Percentiles rank a stretch among this genome's conserved stretches.
phyloP scores from a whole-genome alignment of 2,329 filamentous ascomycete genomes.

The Fusarium newnesense region DNA sequence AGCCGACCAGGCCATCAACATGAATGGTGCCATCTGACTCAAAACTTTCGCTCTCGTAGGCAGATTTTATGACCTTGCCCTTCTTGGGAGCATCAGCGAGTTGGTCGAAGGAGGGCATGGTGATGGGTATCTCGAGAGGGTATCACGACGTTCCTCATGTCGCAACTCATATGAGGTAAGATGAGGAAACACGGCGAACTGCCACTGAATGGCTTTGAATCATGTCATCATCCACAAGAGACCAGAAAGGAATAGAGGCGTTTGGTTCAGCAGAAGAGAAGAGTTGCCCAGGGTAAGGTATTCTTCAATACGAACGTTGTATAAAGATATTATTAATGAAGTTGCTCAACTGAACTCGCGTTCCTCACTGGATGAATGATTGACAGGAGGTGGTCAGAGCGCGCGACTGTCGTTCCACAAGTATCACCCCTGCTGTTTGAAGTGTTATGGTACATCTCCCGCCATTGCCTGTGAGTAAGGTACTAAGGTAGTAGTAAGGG shows the following conservation, averaged over 20 bases:
- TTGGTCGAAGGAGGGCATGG: conserved; percentile 63
- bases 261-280: background rate
- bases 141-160: conserved; percentile 41
- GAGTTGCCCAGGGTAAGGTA: background rate
- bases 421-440: conserved; percentile 28
- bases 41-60: conserved; percentile 88
- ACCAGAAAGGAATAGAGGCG: background rate
- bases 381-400: conserved; percentile 29
- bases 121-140: conserved; percentile 37
- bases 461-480: conserved; percentile 2
- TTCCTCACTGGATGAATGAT: conserved; percentile 4
- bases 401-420: conserved; percentile 12
- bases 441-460: conserved; percentile 33
- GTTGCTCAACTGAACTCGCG: conserved; percentile 27
- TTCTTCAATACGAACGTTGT: background rate
- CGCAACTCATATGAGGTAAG: conserved; percentile 26
- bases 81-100: conserved; percentile 61
- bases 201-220: conserved; percentile 23
- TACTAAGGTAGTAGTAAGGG: too few species aligned
- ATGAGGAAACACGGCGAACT: conserved; percentile 18
- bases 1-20: conserved; percentile 84
- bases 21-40: conserved; percentile 85
- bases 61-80: conserved; percentile 70
- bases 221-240: conserved; percentile 29
- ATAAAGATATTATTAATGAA: conserved; percentile 18